phyloP scores from a whole-genome alignment of 2,329 filamentous ascomycete species.

The Hypoxylon sp. region DNA sequence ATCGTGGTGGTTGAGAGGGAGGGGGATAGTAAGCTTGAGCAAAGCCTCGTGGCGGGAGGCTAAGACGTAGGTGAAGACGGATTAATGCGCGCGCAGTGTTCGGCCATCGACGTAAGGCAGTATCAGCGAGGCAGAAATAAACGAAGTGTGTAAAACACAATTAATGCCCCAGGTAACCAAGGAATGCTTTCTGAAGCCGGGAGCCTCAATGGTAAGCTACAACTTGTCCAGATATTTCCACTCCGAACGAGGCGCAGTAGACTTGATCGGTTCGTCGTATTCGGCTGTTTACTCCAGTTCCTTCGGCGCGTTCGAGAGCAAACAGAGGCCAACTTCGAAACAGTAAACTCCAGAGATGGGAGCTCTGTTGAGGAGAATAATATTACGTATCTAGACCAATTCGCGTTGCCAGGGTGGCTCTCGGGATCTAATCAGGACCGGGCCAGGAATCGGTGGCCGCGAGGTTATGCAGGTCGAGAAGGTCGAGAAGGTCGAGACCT shows the following conservation, averaged over 20 bases:
- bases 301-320: slow-evolving; percentile 8
- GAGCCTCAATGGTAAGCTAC: no score
- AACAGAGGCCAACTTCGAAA: slow-evolving; percentile 13
- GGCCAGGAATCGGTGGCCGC: slow-evolving; percentile 5
- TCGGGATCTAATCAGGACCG: slow-evolving; percentile 6
- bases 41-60: slow-evolving; percentile 25
- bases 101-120: slow-evolving; percentile 30
- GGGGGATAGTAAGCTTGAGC: slow-evolving; percentile 8
- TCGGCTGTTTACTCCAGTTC: slow-evolving; percentile 4
- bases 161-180: slow-evolving; percentile 15
- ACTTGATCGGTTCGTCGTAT: slow-evolving; percentile 8
- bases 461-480: slow-evolving; percentile 5
- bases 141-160: slow-evolving; percentile 14
- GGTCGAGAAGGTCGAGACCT: slow-evolving; percentile 11
- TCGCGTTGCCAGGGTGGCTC: slow-evolving; percentile 16
- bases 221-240: no score
- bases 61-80: slow-evolving; percentile 10
- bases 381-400: slow-evolving; percentile 14
- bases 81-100: slow-evolving; percentile 16
- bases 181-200: no score
- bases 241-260: slow-evolving; percentile 29
- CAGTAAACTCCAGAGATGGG: slow-evolving; percentile 1
- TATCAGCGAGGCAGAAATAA: slow-evolving; percentile 10
- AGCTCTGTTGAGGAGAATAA: slow-evolving; percentile 12
- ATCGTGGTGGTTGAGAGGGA: no score